Conservation (phyloP, 2,329 filamentous ascomycete genomes). For the Hypoxylon sp. region DNA sequence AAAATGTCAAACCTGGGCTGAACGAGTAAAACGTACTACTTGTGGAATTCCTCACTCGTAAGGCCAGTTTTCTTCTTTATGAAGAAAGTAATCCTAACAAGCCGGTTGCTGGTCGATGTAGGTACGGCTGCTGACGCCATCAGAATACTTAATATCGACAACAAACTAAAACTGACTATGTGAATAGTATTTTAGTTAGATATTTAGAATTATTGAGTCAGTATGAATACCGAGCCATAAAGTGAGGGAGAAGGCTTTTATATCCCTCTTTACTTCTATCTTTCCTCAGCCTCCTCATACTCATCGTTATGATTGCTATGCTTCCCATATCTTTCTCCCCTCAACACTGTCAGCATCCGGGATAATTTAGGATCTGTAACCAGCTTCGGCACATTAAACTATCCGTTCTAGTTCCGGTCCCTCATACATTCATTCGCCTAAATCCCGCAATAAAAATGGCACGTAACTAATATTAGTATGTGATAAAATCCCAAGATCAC, state of each 20-base stretch:
- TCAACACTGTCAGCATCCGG: background rate
- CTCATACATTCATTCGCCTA: background rate
- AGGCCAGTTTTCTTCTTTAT: slow-evolving; percentile 17
- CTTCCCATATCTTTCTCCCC: background rate
- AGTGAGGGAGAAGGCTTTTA: background rate
- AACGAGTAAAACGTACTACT: slow-evolving; percentile 3
- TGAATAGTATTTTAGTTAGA: background rate
- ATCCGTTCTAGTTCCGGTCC: background rate
- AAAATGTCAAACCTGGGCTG: background rate
- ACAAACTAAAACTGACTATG: background rate
- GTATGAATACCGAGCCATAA: background rate
- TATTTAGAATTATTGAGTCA: background rate
- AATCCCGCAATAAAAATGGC: background rate
- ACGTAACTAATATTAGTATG: background rate
- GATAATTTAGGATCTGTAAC: background rate
- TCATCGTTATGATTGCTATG: background rate
- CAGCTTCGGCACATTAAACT: background rate
- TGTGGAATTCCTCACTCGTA: slow-evolving; percentile 19
- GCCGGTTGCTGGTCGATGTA: background rate
- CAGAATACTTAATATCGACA: background rate
- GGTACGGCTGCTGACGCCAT: slow-evolving; percentile 15
- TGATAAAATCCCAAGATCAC: background rate
- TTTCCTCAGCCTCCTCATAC: background rate
- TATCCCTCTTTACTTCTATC: background rate
- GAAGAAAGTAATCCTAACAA: slow-evolving; percentile 20